Percentiles rank a stretch among this genome's conserved stretches.
Evolutionary conservation across 345 rosid species (phyloP).

Genomic region (Ceriops zippeliana): DNA sequence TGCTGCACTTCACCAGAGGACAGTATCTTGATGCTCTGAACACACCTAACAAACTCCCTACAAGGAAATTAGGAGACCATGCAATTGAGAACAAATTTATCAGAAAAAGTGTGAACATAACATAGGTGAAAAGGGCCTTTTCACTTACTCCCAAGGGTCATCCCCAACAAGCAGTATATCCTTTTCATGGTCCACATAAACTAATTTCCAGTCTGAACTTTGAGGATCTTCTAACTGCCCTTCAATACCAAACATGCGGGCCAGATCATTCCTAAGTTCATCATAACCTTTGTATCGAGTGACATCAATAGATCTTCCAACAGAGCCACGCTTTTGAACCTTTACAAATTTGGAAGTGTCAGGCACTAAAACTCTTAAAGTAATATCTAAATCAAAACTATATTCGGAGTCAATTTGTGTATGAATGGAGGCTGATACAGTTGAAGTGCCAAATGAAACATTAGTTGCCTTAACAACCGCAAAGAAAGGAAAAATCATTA

Average conservation of each 20-base stretch:
- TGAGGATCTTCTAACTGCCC: constrained; percentile 92
- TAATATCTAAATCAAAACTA: background rate
- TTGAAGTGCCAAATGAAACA: too few species aligned
- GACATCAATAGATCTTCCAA: constrained; percentile 92
- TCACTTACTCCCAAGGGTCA: constrained; percentile 98
- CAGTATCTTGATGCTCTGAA: constrained; percentile 84
- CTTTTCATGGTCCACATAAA: constrained; percentile 87
- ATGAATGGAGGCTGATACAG: too few species aligned
- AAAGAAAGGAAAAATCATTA: too few species aligned
- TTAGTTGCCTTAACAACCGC: too few species aligned
- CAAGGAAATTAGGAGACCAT: constrained; percentile 20
- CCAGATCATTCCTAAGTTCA: constrained; percentile 81
- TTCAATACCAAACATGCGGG: constrained; percentile 96
- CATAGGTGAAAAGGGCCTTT: background rate
- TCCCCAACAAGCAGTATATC: constrained; percentile 95
- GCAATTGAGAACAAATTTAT: constrained; percentile 1
- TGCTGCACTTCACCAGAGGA: constrained; percentile 93
- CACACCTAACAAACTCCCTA: constrained; percentile 91
- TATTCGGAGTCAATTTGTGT: too few species aligned
- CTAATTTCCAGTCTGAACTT: constrained; percentile 90
- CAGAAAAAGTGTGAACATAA: background rate
- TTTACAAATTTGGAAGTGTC: constrained; percentile 29
- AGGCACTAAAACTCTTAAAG: background rate
- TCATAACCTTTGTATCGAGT: constrained; percentile 77
- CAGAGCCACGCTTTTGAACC: constrained; percentile 98